Conservation (phyloP, 179 eudicot genomes). For the Pouteria campechiana region DNA sequence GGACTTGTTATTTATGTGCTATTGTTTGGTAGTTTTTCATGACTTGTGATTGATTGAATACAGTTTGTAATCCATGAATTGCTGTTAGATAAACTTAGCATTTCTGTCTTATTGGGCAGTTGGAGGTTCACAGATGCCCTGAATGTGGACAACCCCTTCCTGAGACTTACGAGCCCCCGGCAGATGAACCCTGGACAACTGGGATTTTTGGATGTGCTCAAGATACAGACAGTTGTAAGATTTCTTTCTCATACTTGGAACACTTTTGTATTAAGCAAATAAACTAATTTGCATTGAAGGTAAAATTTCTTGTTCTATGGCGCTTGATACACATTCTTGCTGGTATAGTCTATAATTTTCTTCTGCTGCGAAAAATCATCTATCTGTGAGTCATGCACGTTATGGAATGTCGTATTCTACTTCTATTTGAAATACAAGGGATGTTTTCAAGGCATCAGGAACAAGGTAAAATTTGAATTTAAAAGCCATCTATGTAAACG, state of each 20-base stretch:
- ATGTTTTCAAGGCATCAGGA: too few relatives aligned
- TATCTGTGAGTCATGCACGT: too few relatives aligned
- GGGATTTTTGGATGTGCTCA: conserved; percentile 81
- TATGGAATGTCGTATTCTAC: too few relatives aligned
- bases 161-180: conserved; percentile 88
- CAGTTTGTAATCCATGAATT: background rate
- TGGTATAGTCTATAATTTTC: background rate
- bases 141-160: conserved; percentile 92
- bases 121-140: conserved; percentile 62
- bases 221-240: conserved; percentile 88
- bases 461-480: too few relatives aligned
- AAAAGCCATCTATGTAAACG: too few relatives aligned
- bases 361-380: too few relatives aligned
- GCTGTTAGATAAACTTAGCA: background rate
- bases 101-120: conserved; percentile 36
- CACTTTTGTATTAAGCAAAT: too few relatives aligned
- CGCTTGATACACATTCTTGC: too few relatives aligned
- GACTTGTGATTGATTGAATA: background rate
- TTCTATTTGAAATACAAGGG: too few relatives aligned
- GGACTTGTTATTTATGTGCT: too few relatives aligned
- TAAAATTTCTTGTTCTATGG: too few relatives aligned
- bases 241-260: conserved; percentile 4
- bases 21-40: conserved; percentile 2
- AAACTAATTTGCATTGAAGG: too few relatives aligned
- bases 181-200: conserved; percentile 91